A percentile compares a stretch with the other conserved stretches of the same genome.
Evolutionary conservation across 2,329 filamentous ascomycete species (phyloP).

Genomic region (Teratosphaeria destructans): DNA sequence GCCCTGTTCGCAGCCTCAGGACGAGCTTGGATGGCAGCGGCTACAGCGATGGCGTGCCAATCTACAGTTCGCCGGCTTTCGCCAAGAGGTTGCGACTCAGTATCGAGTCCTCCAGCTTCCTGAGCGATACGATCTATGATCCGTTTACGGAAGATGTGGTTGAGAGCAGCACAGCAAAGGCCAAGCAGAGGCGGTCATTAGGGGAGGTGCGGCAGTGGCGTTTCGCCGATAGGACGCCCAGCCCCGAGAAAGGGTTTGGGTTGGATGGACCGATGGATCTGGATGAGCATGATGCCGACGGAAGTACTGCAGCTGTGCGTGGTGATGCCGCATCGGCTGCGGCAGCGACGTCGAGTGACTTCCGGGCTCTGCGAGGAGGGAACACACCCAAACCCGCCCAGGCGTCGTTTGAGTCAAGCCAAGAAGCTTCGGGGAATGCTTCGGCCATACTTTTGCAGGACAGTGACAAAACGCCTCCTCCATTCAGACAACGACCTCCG

Average conservation of each 20-base stretch:
- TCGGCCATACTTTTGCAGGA: neutral
- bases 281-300: neutral
- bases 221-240: constrained; percentile 60
- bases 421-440: neutral
- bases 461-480: no score
- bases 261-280: neutral
- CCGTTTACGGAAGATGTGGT: constrained; percentile 56
- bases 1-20: neutral
- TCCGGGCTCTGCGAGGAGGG: neutral
- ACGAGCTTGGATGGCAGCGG: constrained; percentile 8
- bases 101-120: constrained; percentile 42
- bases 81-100: constrained; percentile 61
- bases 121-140: constrained; percentile 55
- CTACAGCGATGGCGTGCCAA: constrained; percentile 18
- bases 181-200: constrained; percentile 60
- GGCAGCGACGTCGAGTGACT: neutral
- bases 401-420: neutral
- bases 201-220: constrained; percentile 62
- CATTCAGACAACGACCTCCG: neutral
- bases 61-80: constrained; percentile 62
- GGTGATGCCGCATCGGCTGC: neutral
- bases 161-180: constrained; percentile 46
- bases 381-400: neutral
- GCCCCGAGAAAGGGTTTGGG: constrained; percentile 44
- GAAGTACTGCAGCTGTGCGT: neutral